Conservation (phyloP, 345 rosid species). For the Viola odorata region DNA sequence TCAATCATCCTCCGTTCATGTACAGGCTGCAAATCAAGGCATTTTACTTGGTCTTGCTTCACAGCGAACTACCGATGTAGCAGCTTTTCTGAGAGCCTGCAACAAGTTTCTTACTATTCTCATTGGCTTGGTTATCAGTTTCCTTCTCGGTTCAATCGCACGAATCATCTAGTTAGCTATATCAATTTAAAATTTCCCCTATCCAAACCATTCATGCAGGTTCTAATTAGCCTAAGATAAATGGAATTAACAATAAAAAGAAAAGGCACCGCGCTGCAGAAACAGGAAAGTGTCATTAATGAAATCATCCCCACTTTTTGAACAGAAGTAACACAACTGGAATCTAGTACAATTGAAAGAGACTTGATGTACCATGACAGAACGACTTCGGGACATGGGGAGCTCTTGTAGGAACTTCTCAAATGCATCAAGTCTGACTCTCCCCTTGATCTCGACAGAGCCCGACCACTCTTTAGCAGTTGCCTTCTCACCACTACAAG, state of each 20-base stretch:
- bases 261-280: constrained; percentile 12
- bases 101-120: not conserved
- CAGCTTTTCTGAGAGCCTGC: not conserved
- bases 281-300: constrained; percentile 7
- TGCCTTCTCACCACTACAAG: constrained; percentile 81
- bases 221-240: not conserved
- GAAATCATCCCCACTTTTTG: constrained; percentile 8
- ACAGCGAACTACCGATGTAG: not conserved
- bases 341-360: constrained; percentile 38
- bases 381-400: constrained; percentile 85
- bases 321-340: constrained; percentile 18
- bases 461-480: constrained; percentile 58
- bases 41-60: not conserved
- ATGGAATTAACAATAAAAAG: not conserved
- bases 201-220: constrained; percentile 8
- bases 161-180: too few species aligned
- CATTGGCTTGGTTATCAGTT: not conserved
- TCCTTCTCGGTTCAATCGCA: not conserved
- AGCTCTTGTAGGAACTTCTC: constrained; percentile 93
- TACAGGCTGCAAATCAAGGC: too few species aligned
- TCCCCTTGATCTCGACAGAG: constrained; percentile 77
- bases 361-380: constrained; percentile 77
- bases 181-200: too few species aligned
- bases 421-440: constrained; percentile 87
- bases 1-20: too few species aligned